Evolutionary conservation across 202 grass and related monocot species (phyloP), one percentile per base, ranked within the genome.

Genomic region (Dendrocalamus latiflorus): DNA sequence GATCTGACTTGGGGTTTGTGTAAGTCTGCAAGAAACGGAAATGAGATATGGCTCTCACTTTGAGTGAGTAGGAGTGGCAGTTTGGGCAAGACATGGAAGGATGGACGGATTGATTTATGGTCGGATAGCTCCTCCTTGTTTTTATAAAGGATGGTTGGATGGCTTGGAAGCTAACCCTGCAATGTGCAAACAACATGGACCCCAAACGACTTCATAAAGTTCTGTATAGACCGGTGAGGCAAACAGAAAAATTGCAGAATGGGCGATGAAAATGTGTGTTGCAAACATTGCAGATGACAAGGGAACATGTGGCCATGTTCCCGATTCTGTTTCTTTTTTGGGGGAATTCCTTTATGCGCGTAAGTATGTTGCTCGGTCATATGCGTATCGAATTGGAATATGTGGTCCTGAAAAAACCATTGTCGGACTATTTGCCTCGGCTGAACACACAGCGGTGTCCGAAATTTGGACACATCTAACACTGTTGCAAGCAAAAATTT

Each of bases 1-100:
- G 82, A 89, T 85, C 87, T 85, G 65, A 75, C 82, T 77, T 54
- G 55, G 78, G 71, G 56, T 12, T 25, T 48, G 82, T 81, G 83
- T 65, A 56, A 57, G 70, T 53, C 49, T 51, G 25, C 12, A 60
- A 37, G 8, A 57, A 37, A 55, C 33, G 62, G 9, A 64, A 37
- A 21, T 45, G 7, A 75, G 38, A 77, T 64, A 65, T 65, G n/a
- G 47, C 16, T 65, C 37, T 79, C 55, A 38, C 64, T 77, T 81
- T 65, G 82, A 65, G 81, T 47, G 55, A 82, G 57, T 25, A 65
- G 51, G 12, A 43, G 44, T 45, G 38, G 34, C 82, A 47, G 81
- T 45, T 83, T 55, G 54, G 70, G 70, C 62, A 81, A 69, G 54
- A 37, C 36, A 81, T 61, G 76, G 20, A n/a, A n/a, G n/a, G 51